These are phyloP conservation scores for Inosperma sp. DNA, from an alignment of 768 basidiomycete species.

Conservation along the genomic window DNA sequence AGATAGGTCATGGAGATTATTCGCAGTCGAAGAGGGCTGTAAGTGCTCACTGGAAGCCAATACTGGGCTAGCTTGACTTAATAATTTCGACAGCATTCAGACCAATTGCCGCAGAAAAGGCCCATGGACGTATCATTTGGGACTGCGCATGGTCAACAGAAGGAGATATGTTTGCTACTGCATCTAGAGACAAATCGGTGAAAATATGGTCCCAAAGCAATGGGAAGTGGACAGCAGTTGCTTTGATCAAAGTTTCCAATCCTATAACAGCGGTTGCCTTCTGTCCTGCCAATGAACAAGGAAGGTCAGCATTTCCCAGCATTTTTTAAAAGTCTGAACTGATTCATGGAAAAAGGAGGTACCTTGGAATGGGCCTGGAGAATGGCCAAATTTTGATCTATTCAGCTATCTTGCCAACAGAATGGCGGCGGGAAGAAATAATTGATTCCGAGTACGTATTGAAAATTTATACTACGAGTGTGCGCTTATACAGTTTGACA, in stretches of 20 bases:
- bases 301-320: conserved; percentile 36
- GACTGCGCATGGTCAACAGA: conserved; percentile 85
- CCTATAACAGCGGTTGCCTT: conserved; percentile 79
- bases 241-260: conserved; percentile 65
- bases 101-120: conserved; percentile 67
- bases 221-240: conserved; percentile 49
- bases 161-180: conserved; percentile 82
- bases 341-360: conserved; percentile 32
- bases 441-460: conserved; percentile 49
- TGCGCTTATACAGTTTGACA: conserved; percentile 27
- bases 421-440: conserved; percentile 45
- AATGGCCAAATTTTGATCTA: conserved; percentile 71
- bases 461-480: neutral
- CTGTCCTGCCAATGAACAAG: conserved; percentile 33
- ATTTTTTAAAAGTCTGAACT: neutral
- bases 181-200: conserved; percentile 91
- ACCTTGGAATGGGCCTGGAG: conserved; percentile 82
- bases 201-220: conserved; percentile 67
- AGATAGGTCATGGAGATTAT: conserved; percentile 90
- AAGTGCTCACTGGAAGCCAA: too few relatives aligned
- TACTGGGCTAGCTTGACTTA: too few relatives aligned
- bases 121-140: conserved; percentile 93
- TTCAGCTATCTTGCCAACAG: conserved; percentile 30
- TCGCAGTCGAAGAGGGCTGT: conserved; percentile 43
- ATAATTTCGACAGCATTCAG: conserved; percentile 53